phyloP scores from a whole-genome alignment of 2,329 filamentous ascomycete genomes.

The Aspergillus fijiensis region DNA sequence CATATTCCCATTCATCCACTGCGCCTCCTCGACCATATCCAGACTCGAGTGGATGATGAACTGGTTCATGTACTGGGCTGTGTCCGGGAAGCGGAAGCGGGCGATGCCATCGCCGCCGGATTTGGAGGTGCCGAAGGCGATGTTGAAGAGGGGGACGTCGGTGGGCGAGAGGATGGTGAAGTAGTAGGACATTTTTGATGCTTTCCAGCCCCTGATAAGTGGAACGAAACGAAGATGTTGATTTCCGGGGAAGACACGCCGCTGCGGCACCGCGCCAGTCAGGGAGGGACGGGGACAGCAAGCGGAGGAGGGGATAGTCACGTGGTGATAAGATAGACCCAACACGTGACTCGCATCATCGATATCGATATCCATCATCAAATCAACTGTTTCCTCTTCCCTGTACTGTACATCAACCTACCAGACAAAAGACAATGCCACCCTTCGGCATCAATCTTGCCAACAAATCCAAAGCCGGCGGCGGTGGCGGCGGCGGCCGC shows the following conservation, averaged over 20 bases:
- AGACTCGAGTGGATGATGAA: conserved; percentile 94
- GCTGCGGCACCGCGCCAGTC: background rate
- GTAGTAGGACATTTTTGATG: conserved; percentile 83
- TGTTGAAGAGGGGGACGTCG: conserved; percentile 93
- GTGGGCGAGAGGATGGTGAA: conserved; percentile 95
- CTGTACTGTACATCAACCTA: background rate
- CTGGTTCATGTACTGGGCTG: conserved; percentile 91
- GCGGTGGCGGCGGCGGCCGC: conserved; percentile 27
- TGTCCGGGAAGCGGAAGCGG: conserved; percentile 84
- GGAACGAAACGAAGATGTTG: background rate
- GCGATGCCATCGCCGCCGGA: conserved; percentile 90
- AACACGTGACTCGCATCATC: background rate
- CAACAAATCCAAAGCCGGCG: conserved; percentile 33
- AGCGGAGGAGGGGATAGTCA: background rate
- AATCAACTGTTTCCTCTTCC: background rate
- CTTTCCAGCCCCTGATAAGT: too few relatives aligned
- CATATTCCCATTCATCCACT: conserved; percentile 87
- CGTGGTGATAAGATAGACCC: conserved; percentile 12
- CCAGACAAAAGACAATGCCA: conserved; percentile 19
- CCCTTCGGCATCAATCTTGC: conserved; percentile 45
- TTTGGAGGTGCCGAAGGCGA: conserved; percentile 96
- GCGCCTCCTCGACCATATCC: conserved; percentile 93
- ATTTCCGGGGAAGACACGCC: background rate
- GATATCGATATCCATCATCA: background rate
- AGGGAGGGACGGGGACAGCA: background rate